Percentiles rank a stretch among this genome's conserved stretches.
Conservation (phyloP, 306 rosid genomes). For the Dicorynia guianensis region DNA sequence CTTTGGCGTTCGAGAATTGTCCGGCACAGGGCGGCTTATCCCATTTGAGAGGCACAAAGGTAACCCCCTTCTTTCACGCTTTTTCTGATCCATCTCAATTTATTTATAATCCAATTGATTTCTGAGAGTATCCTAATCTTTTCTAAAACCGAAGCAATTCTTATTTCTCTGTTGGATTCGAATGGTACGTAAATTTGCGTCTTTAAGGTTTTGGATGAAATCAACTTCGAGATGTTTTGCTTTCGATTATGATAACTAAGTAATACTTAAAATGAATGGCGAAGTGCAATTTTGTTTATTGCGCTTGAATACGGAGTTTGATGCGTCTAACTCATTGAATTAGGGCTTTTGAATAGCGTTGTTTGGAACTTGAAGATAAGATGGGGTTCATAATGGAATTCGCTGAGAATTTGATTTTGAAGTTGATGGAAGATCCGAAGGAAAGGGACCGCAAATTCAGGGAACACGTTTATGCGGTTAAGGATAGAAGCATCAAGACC, state of each 20-base stretch:
- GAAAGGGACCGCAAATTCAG: constrained; percentile 90
- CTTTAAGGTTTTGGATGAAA: background rate
- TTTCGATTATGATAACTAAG: background rate
- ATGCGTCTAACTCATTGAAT: constrained; percentile 25
- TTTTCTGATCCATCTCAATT: too few species aligned
- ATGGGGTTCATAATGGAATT: constrained; percentile 94
- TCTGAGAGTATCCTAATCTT: background rate
- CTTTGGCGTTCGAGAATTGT: too few species aligned
- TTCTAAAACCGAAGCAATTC: background rate
- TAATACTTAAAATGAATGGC: background rate
- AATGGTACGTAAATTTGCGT: background rate
- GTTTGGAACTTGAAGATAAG: constrained; percentile 35
- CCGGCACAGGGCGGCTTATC: too few species aligned
- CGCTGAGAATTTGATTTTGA: constrained; percentile 84
- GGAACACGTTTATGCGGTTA: constrained; percentile 58
- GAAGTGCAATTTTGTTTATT: background rate
- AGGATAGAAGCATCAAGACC: constrained; percentile 67
- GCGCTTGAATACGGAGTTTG: constrained; percentile 5
- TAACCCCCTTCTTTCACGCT: too few species aligned
- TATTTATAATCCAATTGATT: too few species aligned
- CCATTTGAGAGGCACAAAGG: too few species aligned
- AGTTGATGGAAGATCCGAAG: constrained; percentile 90
- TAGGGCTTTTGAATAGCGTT: constrained; percentile 32
- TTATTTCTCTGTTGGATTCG: background rate
- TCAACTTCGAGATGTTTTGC: background rate